Evolutionary conservation across 345 rosid species (phyloP).

Genomic region (Bretschneidera sinensis): DNA sequence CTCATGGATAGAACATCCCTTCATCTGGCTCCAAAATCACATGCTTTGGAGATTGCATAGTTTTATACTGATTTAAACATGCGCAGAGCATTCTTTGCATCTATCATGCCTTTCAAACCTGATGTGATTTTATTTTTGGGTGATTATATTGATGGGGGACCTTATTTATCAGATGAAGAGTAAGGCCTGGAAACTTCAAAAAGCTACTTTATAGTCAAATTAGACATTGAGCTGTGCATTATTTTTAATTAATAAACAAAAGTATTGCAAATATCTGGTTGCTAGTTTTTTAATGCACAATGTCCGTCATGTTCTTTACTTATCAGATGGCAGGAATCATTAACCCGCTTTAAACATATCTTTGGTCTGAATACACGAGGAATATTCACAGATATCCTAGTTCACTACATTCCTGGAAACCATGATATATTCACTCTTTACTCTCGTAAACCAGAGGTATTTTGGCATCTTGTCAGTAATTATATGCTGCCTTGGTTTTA

Average conservation of each 20-base stretch:
- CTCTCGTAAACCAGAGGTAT: constrained; percentile 53
- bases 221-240: background rate
- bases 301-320: constrained; percentile 22
- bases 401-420: constrained; percentile 73
- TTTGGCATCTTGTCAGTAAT: constrained; percentile 3
- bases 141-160: constrained; percentile 88
- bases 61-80: constrained; percentile 78
- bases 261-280: constrained; percentile 2
- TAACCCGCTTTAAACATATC: constrained; percentile 65
- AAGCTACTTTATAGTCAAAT: constrained; percentile 3
- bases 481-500: background rate
- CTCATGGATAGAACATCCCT: constrained; percentile 86
- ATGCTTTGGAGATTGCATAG: constrained; percentile 65
- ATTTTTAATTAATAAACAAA: constrained; percentile 1
- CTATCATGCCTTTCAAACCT: constrained; percentile 69
- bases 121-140: constrained; percentile 71
- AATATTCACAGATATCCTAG: constrained; percentile 32
- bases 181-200: constrained; percentile 32
- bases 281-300: constrained; percentile 14
- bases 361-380: constrained; percentile 52
- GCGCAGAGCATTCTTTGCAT: constrained; percentile 69
- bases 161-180: constrained; percentile 74
- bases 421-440: constrained; percentile 73
- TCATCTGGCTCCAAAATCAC: constrained; percentile 59
- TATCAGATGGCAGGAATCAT: constrained; percentile 83